Percentiles rank a stretch among this genome's conserved stretches.
phyloP scores from a whole-genome alignment of 2,329 filamentous ascomycete species.

The Fonsecaea erecta region DNA sequence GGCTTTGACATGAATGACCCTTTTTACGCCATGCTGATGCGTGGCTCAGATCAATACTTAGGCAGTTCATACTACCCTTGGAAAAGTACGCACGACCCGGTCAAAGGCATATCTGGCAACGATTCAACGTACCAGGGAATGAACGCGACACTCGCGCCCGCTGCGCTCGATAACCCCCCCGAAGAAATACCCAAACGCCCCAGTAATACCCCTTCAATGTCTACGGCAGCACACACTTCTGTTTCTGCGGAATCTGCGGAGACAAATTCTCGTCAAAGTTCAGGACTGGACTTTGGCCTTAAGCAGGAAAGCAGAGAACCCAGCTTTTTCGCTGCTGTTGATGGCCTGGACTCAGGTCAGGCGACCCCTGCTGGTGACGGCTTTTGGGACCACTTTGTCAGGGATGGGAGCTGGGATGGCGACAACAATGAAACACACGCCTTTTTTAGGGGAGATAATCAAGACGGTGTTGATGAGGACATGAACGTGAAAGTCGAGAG shows the following conservation, averaged over 20 bases:
- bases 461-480: neutral
- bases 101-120: conserved; percentile 39
- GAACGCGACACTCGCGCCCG: conserved; percentile 48
- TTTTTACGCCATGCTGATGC: conserved; percentile 53
- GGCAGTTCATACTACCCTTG: conserved; percentile 53
- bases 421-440: neutral
- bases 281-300: conserved; percentile 33
- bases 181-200: neutral
- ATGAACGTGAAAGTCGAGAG: neutral
- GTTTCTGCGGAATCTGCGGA: conserved; percentile 9
- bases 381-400: conserved; percentile 38
- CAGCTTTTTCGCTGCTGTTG: conserved; percentile 7
- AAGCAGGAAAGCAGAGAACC: conserved; percentile 31
- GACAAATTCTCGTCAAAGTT: conserved; percentile 11
- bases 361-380: conserved; percentile 33
- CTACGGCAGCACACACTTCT: neutral
- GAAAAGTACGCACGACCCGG: conserved; percentile 44
- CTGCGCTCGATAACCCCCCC: conserved; percentile 41
- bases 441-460: neutral
- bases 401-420: conserved; percentile 37
- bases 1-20: conserved; percentile 53
- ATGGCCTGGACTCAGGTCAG: conserved; percentile 27
- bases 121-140: conserved; percentile 44
- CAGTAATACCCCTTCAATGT: conserved; percentile 1
- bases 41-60: conserved; percentile 46